These are phyloP conservation scores for Leucocoprinus sp. DNA, from an alignment of 768 basidiomycete species.

Conservation along the genomic window DNA sequence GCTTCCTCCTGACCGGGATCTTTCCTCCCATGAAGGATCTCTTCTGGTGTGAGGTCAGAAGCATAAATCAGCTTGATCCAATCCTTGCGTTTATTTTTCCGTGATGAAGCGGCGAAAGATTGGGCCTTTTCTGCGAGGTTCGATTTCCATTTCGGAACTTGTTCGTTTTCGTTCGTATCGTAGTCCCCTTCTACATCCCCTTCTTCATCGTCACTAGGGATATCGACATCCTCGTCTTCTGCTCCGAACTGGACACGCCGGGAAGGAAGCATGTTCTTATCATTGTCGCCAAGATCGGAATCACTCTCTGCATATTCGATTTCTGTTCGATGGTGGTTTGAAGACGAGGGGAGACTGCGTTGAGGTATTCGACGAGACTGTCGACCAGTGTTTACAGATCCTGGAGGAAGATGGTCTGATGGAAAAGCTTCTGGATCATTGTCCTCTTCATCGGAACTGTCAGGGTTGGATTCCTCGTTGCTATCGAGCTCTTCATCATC, in stretches of 20 bases:
- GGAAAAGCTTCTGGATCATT: slow-evolving; percentile 15
- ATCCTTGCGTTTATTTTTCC: slow-evolving; percentile 43
- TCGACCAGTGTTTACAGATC: slow-evolving; percentile 42
- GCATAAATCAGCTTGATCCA: slow-evolving; percentile 86
- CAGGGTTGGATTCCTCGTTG: slow-evolving; percentile 21
- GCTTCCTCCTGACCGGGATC: slow-evolving; percentile 20
- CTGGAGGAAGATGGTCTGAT: slow-evolving; percentile 12
- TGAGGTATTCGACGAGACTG: slow-evolving; percentile 36
- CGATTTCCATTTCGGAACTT: slow-evolving; percentile 66
- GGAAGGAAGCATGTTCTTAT: slow-evolving; percentile 20
- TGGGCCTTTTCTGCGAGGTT: slow-evolving; percentile 43
- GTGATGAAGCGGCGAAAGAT: slow-evolving; percentile 33
- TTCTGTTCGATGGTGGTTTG: slow-evolving; percentile 28
- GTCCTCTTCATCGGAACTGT: slow-evolving; percentile 19
- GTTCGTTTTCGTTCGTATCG: slow-evolving; percentile 32
- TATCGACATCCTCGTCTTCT: slow-evolving; percentile 36
- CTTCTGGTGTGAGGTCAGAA: slow-evolving; percentile 54
- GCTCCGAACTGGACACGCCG: slow-evolving; percentile 36
- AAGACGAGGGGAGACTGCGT: slow-evolving; percentile 28
- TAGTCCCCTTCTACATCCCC: slow-evolving; percentile 32
- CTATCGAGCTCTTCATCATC: slow-evolving; percentile 26
- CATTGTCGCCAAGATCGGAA: slow-evolving; percentile 55
- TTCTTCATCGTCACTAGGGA: slow-evolving; percentile 46
- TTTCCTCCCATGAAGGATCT: slow-evolving; percentile 45
- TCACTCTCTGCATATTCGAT: slow-evolving; percentile 74